Conservation (phyloP, 495 filamentous ascomycete genomes). For the Rostrohypoxylon terebratum region DNA sequence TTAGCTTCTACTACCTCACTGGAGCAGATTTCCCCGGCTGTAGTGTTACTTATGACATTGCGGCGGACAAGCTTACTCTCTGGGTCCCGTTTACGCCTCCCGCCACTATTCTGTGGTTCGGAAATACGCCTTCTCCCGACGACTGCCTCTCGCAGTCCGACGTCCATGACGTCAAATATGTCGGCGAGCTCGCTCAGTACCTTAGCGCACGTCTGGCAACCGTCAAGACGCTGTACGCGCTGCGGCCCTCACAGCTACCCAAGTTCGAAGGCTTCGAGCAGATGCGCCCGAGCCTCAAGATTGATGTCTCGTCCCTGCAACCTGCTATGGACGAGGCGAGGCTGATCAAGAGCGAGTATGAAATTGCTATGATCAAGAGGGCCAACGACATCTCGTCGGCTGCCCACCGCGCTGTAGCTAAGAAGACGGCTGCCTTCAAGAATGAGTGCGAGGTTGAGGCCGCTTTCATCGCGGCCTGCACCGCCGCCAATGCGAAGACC, state of each 20-base stretch:
- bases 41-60: slow-evolving; percentile 71
- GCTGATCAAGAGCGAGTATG: slow-evolving; percentile 82
- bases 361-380: slow-evolving; percentile 79
- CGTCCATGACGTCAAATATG: slow-evolving; percentile 64
- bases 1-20: slow-evolving; percentile 74
- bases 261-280: slow-evolving; percentile 51
- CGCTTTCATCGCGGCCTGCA: slow-evolving; percentile 76
- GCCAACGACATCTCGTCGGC: slow-evolving; percentile 80
- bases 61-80: slow-evolving; percentile 65
- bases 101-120: slow-evolving; percentile 69
- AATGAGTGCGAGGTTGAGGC: slow-evolving; percentile 90
- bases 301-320: slow-evolving; percentile 62
- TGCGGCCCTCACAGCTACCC: slow-evolving; percentile 57
- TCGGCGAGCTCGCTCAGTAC: slow-evolving; percentile 51
- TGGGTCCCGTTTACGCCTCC: slow-evolving; percentile 71
- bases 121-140: slow-evolving; percentile 63
- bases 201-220: slow-evolving; percentile 47
- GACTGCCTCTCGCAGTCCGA: slow-evolving; percentile 64
- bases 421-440: slow-evolving; percentile 57
- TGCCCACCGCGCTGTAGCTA: slow-evolving; percentile 77
- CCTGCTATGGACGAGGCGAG: slow-evolving; percentile 78
- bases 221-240: slow-evolving; percentile 55
- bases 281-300: slow-evolving; percentile 47
- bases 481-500: slow-evolving; percentile 74
- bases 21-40: slow-evolving; percentile 72